Evolutionary conservation across 2,329 filamentous ascomycete species (phyloP), one percentile per base, ranked within the genome.

Genomic region (Arthrobotrys pseudoclavata): DNA sequence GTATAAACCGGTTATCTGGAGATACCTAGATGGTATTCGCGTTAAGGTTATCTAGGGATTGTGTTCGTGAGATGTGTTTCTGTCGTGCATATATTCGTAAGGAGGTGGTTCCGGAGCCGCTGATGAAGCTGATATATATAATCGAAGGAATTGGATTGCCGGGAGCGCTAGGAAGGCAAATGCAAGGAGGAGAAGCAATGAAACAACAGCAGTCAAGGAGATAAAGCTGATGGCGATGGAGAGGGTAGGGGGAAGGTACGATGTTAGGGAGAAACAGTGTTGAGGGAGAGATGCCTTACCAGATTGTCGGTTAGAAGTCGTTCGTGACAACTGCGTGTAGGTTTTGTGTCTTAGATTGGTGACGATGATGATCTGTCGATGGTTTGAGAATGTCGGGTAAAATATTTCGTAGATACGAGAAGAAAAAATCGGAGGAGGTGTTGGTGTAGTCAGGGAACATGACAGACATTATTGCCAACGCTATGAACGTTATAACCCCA

Each of bases 21-120:
- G 12, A 37, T 42, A 31, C 45, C 42, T 20, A 29, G 62, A 53
- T 42, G 34, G 18, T 15, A 9, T 24, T 45, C 1, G 18, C 4
- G 18, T 15, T 12, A 18, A 53, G 40, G 47, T 12, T 42, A 18
- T 67, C 62, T 67, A 64, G 61, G 29, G 61, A 64, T 52, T 4
- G 55, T 60, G 7, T 57, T 40, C 13, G 18, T n/a, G 4, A 34
- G n/a, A 15, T 9, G n/a, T 6, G 15, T 1, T 24, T 24, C 53
- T 60, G 7, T 57, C 18, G 15, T 13, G 10, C 22, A 40, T 24
- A 24, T 57, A 24, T n/a, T 5, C 4, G 55, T 24, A 15, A 60
- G 4, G 10, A 40, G 34, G 20, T 22, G 52, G 18, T 40, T 37
- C 18, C 22, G 52, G 2, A 15, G n/a, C 13, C 20, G 18, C 34